These are phyloP conservation scores for Fusarium globosum DNA, from an alignment of 2,329 filamentous ascomycete species.

Conservation along the genomic window DNA sequence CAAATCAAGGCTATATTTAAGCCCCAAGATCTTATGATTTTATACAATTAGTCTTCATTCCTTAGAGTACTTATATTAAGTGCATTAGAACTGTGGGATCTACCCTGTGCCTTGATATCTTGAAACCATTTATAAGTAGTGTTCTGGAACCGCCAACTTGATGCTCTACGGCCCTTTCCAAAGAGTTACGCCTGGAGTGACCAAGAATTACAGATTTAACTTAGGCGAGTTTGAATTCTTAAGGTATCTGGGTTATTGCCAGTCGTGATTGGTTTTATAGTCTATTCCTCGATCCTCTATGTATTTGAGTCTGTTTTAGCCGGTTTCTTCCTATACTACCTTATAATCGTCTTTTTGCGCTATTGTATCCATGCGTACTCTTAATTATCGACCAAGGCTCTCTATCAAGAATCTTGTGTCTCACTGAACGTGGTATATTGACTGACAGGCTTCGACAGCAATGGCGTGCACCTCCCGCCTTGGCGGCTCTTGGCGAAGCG, in stretches of 20 bases:
- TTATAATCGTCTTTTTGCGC: neutral
- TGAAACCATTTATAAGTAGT: accelerated
- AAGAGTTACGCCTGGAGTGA: neutral
- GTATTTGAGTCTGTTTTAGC: accelerated
- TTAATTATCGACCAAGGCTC: neutral
- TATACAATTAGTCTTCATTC: accelerated
- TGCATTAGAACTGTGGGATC: accelerated
- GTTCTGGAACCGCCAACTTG: accelerated
- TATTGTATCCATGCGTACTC: no score
- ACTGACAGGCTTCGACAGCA: no score
- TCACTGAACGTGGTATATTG: neutral
- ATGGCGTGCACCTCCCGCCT: constrained; percentile 7
- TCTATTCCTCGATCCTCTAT: accelerated
- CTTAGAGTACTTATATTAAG: accelerated
- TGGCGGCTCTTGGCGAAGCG: constrained; percentile 10
- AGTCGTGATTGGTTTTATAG: accelerated
- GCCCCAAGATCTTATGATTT: accelerated
- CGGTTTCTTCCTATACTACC: neutral
- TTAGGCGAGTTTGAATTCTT: accelerated
- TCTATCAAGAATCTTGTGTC: accelerated
- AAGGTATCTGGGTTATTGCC: accelerated
- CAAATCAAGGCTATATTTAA: accelerated
- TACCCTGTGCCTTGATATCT: neutral
- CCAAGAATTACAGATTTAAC: accelerated
- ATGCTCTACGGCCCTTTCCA: neutral